Conservation (phyloP, 352 stramenopile species). For the Globisporangium acanthophoron region DNA sequence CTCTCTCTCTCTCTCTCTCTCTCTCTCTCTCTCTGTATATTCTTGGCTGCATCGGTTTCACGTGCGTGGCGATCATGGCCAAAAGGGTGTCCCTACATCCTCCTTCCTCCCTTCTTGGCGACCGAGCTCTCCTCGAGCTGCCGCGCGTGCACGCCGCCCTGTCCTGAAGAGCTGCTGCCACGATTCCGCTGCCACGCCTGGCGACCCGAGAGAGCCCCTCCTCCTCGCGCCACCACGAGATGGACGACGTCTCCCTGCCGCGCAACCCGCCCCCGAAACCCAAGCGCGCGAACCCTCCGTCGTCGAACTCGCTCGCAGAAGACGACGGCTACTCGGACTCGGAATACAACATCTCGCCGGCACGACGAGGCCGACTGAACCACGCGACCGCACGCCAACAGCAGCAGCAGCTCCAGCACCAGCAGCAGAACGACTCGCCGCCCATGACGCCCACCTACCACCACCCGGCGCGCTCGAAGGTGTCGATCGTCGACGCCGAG, state of each 20-base stretch:
- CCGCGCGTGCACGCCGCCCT: not conserved
- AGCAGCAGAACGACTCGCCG: constrained; percentile 47
- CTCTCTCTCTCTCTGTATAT: too few species aligned
- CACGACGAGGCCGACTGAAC: constrained; percentile 53
- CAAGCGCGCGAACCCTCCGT: constrained; percentile 51
- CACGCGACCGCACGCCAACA: constrained; percentile 11
- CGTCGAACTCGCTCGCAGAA: constrained; percentile 24
- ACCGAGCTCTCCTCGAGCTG: not conserved
- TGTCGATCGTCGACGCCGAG: constrained; percentile 72
- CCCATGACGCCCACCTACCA: constrained; percentile 61
- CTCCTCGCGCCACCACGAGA: constrained; percentile 17
- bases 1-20: too few species aligned
- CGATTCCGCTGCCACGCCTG: constrained; percentile 17
- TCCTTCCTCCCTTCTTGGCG: too few species aligned
- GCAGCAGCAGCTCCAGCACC: constrained; percentile 17
- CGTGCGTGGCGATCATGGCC: too few species aligned
- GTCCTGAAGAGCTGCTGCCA: constrained; percentile 1
- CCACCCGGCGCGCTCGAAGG: constrained; percentile 31
- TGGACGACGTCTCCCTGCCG: constrained; percentile 48
- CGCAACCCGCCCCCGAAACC: constrained; percentile 66
- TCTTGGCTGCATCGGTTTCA: too few species aligned
- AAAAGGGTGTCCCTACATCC: too few species aligned
- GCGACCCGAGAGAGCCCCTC: constrained; percentile 6
- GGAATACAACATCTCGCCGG: constrained; percentile 52
- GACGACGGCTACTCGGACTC: constrained; percentile 62